Base-by-base conservation (phyloP, 2,329 filamentous ascomycete species). In the Dothidotthia symphoricarpi region DNA sequence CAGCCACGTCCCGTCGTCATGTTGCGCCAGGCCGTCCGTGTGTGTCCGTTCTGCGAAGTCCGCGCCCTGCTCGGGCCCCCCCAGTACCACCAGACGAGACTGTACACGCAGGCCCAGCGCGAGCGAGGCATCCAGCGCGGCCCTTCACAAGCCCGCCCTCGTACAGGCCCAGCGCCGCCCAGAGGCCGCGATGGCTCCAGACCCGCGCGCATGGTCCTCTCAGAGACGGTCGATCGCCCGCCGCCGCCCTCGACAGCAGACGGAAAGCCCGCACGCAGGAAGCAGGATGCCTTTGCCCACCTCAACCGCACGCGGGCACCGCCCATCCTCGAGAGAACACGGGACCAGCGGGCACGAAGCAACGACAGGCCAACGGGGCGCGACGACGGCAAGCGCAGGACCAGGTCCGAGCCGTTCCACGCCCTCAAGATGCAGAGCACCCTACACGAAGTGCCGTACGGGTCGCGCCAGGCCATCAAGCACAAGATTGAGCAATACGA, bases 341-440 rank as follows among this genome's bases (percentile, higher is more conserved):
- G 44, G 16, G 45, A 53, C 6, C 41, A 43, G 16, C 32, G 47
- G 12, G 38, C 41, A 9, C 32, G 38, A 29, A 34, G 38, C 28
- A 24, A 16, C n/a, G 36, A 34, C 11, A 28, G 45, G 16, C 38
- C 34, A 9, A 37, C 24, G 6, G 54, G 38, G 7, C 44, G 49
- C n/a, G 45, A 55, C 31, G 43, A 51, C 24, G 52, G 50, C 28
- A 61, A 53, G 40, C 43, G 53, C 36, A 47, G 52, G 31, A 43
- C 45, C 66, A 70, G 41, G 26, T 71, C 73, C 15, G 72, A 75
- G 32, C 68, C 77, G 6, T 85, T 80, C 67, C 90, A 94, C 63
- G 90, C 91, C 4, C 74, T 97, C 66, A 95, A 94, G 71, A 97
- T 97, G 91, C 91, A 96, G 64, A 81, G 82, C 34, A 76, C 86